phyloP scores from a whole-genome alignment of 352 stramenopile genomes.

The Pseudoperonospora humuli region DNA sequence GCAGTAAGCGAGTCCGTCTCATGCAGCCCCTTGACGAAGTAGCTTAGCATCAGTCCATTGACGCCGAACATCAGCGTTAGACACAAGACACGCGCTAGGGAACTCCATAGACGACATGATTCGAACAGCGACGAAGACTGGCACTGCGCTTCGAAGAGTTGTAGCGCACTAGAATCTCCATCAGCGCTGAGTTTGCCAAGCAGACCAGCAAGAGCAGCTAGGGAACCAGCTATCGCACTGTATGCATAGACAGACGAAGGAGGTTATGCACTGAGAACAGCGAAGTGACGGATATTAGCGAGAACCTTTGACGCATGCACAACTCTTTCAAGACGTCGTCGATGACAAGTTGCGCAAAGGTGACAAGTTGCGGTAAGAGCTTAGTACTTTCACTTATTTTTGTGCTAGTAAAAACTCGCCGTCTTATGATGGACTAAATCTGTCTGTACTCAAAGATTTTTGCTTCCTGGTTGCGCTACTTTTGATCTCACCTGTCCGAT shows the following conservation, averaged over 20 bases:
- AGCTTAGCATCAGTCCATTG: slow-evolving; percentile 74
- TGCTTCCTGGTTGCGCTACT: too few relatives aligned
- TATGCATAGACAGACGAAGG: neutral
- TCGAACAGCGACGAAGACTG: slow-evolving; percentile 6
- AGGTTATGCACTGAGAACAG: neutral
- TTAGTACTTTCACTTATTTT: too few relatives aligned
- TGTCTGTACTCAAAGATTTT: too few relatives aligned
- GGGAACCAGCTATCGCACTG: slow-evolving; percentile 47
- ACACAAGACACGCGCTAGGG: slow-evolving; percentile 35
- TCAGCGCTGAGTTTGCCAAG: slow-evolving; percentile 54
- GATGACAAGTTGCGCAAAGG: too few relatives aligned
- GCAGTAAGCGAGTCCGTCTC: slow-evolving; percentile 82
- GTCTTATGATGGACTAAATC: too few relatives aligned
- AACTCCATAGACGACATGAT: slow-evolving; percentile 13
- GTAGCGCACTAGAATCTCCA: slow-evolving; percentile 19
- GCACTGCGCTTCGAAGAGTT: slow-evolving; percentile 20
- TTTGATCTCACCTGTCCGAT: too few relatives aligned
- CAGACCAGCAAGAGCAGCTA: slow-evolving; percentile 47
- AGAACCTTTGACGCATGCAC: slow-evolving; percentile 17
- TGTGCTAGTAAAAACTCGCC: too few relatives aligned
- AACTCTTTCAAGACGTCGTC: too few relatives aligned
- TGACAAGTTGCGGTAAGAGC: too few relatives aligned
- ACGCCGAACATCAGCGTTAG: slow-evolving; percentile 62
- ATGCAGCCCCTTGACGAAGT: slow-evolving; percentile 74
- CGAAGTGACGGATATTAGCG: neutral